Evolutionary conservation across 768 basidiomycete species (phyloP).

Genomic region (Rubroboletus pulcherrimus): DNA sequence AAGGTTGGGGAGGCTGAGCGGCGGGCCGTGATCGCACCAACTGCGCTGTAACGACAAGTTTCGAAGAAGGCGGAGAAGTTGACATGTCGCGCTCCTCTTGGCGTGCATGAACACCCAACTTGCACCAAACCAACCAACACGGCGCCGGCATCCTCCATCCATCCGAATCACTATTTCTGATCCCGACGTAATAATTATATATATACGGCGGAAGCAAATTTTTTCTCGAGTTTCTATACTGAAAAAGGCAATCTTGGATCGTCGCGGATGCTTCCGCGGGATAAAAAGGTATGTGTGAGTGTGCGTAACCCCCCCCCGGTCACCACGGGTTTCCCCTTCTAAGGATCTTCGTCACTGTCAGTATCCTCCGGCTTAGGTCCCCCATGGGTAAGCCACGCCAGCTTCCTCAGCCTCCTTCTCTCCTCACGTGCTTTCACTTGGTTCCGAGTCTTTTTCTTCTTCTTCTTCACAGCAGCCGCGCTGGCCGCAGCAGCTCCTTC

Average conservation of each 20-base stretch:
- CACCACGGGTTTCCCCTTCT: conserved; percentile 13
- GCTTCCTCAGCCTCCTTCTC: conserved; percentile 71
- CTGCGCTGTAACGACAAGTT: conserved; percentile 15
- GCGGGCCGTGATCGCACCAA: conserved; percentile 10
- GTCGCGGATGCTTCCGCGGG: conserved; percentile 27
- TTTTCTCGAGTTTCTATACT: conserved; percentile 2
- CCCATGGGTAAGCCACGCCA: conserved; percentile 79
- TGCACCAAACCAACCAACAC: too few relatives aligned
- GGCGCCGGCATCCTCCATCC: too few relatives aligned
- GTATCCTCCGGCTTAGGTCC: conserved; percentile 83
- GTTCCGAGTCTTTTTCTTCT: conserved; percentile 90
- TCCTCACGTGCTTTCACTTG: conserved; percentile 89
- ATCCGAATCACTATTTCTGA: neutral
- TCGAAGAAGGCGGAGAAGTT: conserved; percentile 6
- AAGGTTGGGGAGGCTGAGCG: conserved; percentile 10
- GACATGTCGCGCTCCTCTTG: neutral
- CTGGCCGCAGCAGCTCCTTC: conserved; percentile 41
- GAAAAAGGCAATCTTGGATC: conserved; percentile 32
- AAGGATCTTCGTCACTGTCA: conserved; percentile 51
- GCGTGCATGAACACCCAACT: neutral
- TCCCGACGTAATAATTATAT: neutral
- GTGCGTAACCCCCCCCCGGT: conserved; percentile 14
- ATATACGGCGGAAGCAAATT: neutral
- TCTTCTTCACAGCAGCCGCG: conserved; percentile 53
- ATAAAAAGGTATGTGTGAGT: neutral